Percentiles rank a stretch among this genome's conserved stretches.
Evolutionary conservation across 2,329 filamentous ascomycete genomes (phyloP).

Genomic region (Helminthosporium solani): DNA sequence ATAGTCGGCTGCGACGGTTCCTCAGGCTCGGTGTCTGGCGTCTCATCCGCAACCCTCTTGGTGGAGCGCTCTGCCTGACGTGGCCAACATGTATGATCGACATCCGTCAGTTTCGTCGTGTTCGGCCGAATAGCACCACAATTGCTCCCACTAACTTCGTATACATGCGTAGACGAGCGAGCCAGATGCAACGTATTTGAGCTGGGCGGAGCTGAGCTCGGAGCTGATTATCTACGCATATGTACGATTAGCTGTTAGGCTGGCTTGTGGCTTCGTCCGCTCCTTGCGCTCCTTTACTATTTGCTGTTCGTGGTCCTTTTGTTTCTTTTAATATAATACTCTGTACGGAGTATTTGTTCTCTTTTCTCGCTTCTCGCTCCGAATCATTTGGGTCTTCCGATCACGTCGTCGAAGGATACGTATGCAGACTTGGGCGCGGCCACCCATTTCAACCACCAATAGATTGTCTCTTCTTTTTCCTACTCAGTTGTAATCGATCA

Average conservation of each 20-base stretch:
- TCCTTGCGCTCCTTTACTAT: background rate
- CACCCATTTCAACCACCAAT: background rate
- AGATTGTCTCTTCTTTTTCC: background rate
- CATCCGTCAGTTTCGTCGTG: background rate
- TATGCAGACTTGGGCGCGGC: background rate
- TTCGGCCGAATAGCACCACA: background rate
- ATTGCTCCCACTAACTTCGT: background rate
- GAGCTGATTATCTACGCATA: background rate
- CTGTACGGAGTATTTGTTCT: no score
- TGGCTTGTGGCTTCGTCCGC: background rate
- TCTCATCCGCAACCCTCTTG: background rate
- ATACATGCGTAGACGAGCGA: background rate
- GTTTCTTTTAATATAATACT: background rate
- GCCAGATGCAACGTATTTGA: background rate
- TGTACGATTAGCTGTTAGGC: no score
- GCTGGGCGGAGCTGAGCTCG: slow-evolving; percentile 1
- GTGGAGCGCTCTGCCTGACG: slow-evolving; percentile 1
- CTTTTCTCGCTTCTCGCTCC: background rate
- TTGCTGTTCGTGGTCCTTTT: background rate
- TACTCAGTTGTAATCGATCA: background rate
- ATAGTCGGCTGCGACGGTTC: background rate
- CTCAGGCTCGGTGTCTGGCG: slow-evolving; percentile 3
- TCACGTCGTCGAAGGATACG: background rate
- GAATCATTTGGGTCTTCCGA: background rate
- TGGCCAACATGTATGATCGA: background rate